Percentiles rank a stretch among this genome's conserved stretches.
Conservation (phyloP, 768 basidiomycete genomes). For the Xerocomellus chrysenteron region DNA sequence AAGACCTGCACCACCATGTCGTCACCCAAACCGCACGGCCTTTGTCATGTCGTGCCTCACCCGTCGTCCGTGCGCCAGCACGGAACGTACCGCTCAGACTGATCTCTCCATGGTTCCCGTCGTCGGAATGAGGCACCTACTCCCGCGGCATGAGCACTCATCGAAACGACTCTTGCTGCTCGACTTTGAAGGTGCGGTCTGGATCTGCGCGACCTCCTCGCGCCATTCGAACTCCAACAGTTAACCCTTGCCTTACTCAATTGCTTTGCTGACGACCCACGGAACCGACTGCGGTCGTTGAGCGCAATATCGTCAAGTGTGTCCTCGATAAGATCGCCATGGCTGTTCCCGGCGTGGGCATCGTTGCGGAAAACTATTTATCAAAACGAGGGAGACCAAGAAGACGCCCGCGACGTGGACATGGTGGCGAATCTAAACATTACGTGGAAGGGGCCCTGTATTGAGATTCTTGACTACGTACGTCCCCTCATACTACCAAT, state of each 20-base stretch:
- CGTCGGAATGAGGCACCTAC: constrained; percentile 48
- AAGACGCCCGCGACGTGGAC: constrained; percentile 50
- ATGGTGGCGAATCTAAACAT: constrained; percentile 73
- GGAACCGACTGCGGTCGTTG: too few species aligned
- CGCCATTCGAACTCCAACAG: constrained; percentile 41
- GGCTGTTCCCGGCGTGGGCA: too few species aligned
- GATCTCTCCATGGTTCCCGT: constrained; percentile 33
- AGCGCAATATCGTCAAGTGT: too few species aligned
- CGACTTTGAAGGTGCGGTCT: constrained; percentile 81
- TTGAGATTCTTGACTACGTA: too few species aligned
- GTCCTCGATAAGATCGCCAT: too few species aligned
- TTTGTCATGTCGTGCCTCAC: too few species aligned
- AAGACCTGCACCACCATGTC: too few species aligned
- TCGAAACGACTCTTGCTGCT: constrained; percentile 63
- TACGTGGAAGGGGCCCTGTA: too few species aligned
- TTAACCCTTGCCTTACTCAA: constrained; percentile 49
- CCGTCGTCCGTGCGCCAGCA: constrained; percentile 28
- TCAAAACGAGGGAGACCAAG: constrained; percentile 50
- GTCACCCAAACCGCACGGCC: too few species aligned
- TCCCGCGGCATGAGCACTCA: constrained; percentile 68
- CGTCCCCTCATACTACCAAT: too few species aligned
- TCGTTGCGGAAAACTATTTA: constrained; percentile 25
- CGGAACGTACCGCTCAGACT: constrained; percentile 51
- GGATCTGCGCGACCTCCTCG: constrained; percentile 42
- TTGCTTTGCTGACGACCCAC: constrained; percentile 55